A percentile compares a stretch with the other conserved stretches of the same genome.
These are phyloP conservation scores for Liquidambar formosana DNA, from an alignment of 164 flowering plant species.

Conservation along the genomic window DNA sequence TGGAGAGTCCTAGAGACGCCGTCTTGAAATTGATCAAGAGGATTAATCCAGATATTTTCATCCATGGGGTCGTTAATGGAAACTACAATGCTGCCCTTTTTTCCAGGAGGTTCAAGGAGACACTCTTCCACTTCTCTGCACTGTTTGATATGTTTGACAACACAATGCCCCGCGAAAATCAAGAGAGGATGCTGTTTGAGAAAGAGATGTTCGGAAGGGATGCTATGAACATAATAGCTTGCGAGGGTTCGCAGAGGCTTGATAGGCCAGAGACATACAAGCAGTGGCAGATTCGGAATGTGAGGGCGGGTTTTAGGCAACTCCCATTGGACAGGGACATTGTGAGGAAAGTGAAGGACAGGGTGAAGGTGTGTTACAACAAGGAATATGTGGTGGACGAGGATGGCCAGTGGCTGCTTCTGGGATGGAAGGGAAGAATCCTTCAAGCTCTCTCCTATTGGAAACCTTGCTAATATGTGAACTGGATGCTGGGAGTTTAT, in stretches of 20 bases:
- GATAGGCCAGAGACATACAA: slow-evolving; percentile 56
- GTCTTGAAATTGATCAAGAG: slow-evolving; percentile 36
- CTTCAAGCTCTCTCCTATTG: slow-evolving; percentile 32
- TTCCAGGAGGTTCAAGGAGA: slow-evolving; percentile 41
- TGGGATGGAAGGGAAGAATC: slow-evolving; percentile 45
- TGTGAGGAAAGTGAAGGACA: slow-evolving; percentile 14
- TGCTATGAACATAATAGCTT: slow-evolving; percentile 33
- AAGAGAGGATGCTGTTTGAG: slow-evolving; percentile 30
- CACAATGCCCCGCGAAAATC: slow-evolving; percentile 21
- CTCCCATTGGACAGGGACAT: slow-evolving; percentile 22
- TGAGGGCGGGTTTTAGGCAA: slow-evolving; percentile 31
- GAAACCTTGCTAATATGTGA: slow-evolving; percentile 25
- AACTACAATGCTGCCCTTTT: slow-evolving; percentile 45
- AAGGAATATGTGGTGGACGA: slow-evolving; percentile 37
- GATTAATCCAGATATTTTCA: slow-evolving; percentile 41
- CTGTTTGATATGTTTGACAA: slow-evolving; percentile 36
- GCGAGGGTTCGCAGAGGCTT: slow-evolving; percentile 38
- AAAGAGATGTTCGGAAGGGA: slow-evolving; percentile 35
- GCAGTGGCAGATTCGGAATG: slow-evolving; percentile 37
- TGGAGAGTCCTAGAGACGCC: slow-evolving; percentile 32
- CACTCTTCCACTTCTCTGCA: slow-evolving; percentile 42
- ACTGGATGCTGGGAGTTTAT: neutral
- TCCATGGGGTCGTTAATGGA: slow-evolving; percentile 33
- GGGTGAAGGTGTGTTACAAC: slow-evolving; percentile 26
- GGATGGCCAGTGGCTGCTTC: slow-evolving; percentile 34